Evolutionary conservation across 164 flowering plant species (phyloP).

Genomic region (Vitis riparia): DNA sequence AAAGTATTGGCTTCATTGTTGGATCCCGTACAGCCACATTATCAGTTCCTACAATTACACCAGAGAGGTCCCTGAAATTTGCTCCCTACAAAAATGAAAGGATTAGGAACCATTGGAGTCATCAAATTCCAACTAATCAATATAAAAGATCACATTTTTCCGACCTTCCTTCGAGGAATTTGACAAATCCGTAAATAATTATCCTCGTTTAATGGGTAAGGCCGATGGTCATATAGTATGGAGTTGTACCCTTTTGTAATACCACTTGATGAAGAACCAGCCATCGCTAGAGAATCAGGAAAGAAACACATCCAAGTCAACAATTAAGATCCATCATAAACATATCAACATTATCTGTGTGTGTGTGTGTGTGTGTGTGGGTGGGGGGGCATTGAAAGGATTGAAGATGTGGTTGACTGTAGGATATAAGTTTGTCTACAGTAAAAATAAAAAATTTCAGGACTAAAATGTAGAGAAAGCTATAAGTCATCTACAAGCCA

Average conservation of each 20-base stretch:
- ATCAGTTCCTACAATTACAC: constrained; percentile 34
- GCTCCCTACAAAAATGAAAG: constrained; percentile 29
- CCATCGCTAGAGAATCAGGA: constrained; percentile 18
- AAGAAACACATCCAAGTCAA: not conserved
- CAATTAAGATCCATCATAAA: not conserved
- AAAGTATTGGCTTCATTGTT: constrained; percentile 4
- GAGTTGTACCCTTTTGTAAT: not conserved
- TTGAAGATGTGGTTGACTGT: too few species aligned
- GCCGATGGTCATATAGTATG: constrained; percentile 42
- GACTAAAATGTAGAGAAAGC: too few species aligned
- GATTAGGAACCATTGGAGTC: not conserved
- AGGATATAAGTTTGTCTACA: too few species aligned
- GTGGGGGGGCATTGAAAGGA: too few species aligned
- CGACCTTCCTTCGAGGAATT: constrained; percentile 47
- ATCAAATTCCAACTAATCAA: not conserved
- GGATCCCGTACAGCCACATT: constrained; percentile 33
- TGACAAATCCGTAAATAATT: constrained; percentile 39
- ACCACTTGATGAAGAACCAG: constrained; percentile 13
- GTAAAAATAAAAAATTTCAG: too few species aligned
- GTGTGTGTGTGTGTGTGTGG: too few species aligned
- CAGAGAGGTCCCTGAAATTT: constrained; percentile 46
- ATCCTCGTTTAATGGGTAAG: constrained; percentile 27
- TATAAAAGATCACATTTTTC: not conserved
- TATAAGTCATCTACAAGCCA: too few species aligned
- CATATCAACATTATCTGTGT: not conserved